Conservation (phyloP, 305 asterid species). For the Fraxinus floribunda region DNA sequence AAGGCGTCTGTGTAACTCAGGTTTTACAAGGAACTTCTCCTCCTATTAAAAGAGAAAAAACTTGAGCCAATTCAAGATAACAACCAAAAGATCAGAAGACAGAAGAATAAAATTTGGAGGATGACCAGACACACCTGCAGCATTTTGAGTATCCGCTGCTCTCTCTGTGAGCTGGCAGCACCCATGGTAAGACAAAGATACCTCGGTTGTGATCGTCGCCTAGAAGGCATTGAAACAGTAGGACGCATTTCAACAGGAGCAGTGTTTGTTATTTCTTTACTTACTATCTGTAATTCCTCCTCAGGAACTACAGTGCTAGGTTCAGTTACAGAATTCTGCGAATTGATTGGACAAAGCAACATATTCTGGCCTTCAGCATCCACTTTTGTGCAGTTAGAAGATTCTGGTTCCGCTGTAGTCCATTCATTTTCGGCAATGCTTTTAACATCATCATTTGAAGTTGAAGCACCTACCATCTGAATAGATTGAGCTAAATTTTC, state of each 20-base stretch:
- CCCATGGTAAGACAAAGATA: slow-evolving; percentile 57
- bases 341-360: slow-evolving; percentile 36
- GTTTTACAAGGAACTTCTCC: slow-evolving; percentile 78
- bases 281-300: slow-evolving; percentile 39
- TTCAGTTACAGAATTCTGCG: slow-evolving; percentile 38
- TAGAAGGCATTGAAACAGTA: slow-evolving; percentile 43
- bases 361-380: slow-evolving; percentile 34
- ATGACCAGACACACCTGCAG: slow-evolving; percentile 63
- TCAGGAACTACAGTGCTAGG: slow-evolving; percentile 31
- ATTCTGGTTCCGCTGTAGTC: slow-evolving; percentile 35
- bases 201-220: slow-evolving; percentile 46
- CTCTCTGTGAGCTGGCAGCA: slow-evolving; percentile 62
- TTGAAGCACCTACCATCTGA: slow-evolving; percentile 39
- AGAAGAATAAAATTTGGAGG: slow-evolving; percentile 22
- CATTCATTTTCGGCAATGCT: slow-evolving; percentile 29
- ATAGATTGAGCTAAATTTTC: slow-evolving; percentile 38
- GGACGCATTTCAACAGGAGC: slow-evolving; percentile 29
- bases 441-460: slow-evolving; percentile 34
- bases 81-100: slow-evolving; percentile 18
- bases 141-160: slow-evolving; percentile 74
- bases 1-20: slow-evolving; percentile 80
- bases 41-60: slow-evolving; percentile 52
- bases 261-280: slow-evolving; percentile 31
- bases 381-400: slow-evolving; percentile 34
- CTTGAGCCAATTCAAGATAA: slow-evolving; percentile 12